Evolutionary conservation across 345 rosid species (phyloP).

Genomic region (Cardamine occulta): DNA sequence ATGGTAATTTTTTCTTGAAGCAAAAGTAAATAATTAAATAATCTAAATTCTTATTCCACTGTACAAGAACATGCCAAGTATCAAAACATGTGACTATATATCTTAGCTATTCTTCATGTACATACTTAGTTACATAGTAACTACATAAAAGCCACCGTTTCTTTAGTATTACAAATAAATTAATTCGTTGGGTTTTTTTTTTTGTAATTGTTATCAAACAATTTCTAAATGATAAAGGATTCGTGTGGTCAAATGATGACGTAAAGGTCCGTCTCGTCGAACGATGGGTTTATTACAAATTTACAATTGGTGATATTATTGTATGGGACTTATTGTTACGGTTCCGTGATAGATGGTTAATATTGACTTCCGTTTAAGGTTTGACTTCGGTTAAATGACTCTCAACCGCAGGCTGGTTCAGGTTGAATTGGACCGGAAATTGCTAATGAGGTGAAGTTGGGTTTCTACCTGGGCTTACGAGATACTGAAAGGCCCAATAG

Average conservation of each 20-base stretch:
- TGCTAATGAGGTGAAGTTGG: background rate
- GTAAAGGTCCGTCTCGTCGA: background rate
- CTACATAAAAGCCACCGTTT: slow-evolving; percentile 22
- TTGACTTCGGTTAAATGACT: background rate
- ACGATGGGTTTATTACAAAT: background rate
- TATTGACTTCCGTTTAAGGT: background rate
- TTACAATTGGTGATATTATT: no score
- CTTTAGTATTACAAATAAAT: background rate
- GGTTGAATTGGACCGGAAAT: background rate
- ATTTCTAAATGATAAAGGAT: background rate
- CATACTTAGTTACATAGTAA: slow-evolving; percentile 4
- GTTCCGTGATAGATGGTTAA: background rate
- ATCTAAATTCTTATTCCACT: slow-evolving; percentile 35
- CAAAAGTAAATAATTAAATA: slow-evolving; percentile 7
- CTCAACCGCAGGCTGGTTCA: background rate
- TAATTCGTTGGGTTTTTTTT: no score
- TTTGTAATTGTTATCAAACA: no score
- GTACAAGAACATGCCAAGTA: slow-evolving; percentile 41
- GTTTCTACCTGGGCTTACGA: background rate
- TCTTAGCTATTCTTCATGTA: slow-evolving; percentile 35
- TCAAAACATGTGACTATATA: slow-evolving; percentile 41
- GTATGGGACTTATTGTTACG: no score
- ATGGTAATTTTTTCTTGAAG: slow-evolving; percentile 18
- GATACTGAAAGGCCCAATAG: background rate
- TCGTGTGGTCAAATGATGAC: background rate